Conservation (phyloP, 2,329 filamentous ascomycete genomes). For the Trichothecium sympodiale region DNA sequence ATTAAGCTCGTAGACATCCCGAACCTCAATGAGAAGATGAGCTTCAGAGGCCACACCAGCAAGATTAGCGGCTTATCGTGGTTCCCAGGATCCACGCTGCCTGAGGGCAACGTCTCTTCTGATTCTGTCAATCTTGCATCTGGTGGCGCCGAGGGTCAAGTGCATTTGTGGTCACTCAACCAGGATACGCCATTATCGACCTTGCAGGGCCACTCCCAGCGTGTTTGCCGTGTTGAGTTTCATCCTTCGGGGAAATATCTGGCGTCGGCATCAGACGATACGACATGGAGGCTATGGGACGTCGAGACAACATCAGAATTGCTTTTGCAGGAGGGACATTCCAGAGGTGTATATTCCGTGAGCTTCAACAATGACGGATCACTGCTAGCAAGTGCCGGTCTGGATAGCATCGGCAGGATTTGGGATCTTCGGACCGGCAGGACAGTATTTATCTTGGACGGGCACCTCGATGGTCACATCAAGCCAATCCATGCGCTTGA, state of each 20-base stretch:
- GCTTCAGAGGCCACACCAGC: constrained; percentile 74
- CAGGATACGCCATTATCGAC: constrained; percentile 78
- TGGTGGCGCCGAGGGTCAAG: constrained; percentile 75
- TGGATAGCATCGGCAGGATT: constrained; percentile 88
- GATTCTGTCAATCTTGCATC: constrained; percentile 77
- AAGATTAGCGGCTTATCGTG: constrained; percentile 85
- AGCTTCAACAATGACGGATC: constrained; percentile 88
- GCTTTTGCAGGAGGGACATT: constrained; percentile 86
- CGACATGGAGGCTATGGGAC: constrained; percentile 95
- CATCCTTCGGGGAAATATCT: constrained; percentile 85
- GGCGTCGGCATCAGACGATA: constrained; percentile 90
- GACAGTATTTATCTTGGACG: constrained; percentile 91
- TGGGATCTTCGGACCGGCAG: constrained; percentile 91
- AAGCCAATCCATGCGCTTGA: constrained; percentile 88
- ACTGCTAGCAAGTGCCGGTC: constrained; percentile 78
- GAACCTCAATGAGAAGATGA: constrained; percentile 64
- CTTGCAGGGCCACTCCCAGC: constrained; percentile 70
- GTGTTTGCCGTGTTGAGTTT: constrained; percentile 87
- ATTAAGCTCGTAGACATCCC: constrained; percentile 81
- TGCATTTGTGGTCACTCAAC: constrained; percentile 83
- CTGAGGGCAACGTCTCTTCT: constrained; percentile 58
- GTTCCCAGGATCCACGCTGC: constrained; percentile 72
- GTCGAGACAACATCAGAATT: constrained; percentile 76
- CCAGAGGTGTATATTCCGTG: constrained; percentile 81
- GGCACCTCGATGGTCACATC: constrained; percentile 69